phyloP scores from a whole-genome alignment of 2,329 filamentous ascomycete species.

The Aspergillus fischeri region DNA sequence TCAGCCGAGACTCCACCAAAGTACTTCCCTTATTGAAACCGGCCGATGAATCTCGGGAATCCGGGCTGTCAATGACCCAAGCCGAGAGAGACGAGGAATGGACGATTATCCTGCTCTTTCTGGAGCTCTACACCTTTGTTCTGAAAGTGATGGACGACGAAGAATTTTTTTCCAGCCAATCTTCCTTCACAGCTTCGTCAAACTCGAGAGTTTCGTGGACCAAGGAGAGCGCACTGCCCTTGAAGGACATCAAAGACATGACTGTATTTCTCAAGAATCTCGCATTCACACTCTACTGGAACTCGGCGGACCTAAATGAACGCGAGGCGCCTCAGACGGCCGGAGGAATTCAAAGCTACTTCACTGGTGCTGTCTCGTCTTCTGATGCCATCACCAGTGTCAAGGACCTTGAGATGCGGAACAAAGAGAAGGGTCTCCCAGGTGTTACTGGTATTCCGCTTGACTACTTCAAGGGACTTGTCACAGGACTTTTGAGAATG shows the following conservation, averaged over 20 bases:
- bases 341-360: constrained; percentile 46
- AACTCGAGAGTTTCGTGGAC: constrained; percentile 53
- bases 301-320: constrained; percentile 62
- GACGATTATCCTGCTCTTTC: constrained; percentile 82
- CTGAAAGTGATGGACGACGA: constrained; percentile 93
- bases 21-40: constrained; percentile 56
- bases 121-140: constrained; percentile 92
- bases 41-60: constrained; percentile 39
- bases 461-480: constrained; percentile 71
- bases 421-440: constrained; percentile 49
- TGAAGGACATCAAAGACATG: constrained; percentile 68
- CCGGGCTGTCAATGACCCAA: constrained; percentile 22
- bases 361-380: constrained; percentile 27
- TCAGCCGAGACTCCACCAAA: constrained; percentile 54
- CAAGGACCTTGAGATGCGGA: constrained; percentile 35
- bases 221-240: constrained; percentile 62
- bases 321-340: constrained; percentile 36
- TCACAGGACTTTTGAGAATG: constrained; percentile 77
- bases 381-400: constrained; percentile 22
- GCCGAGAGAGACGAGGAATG: constrained; percentile 64
- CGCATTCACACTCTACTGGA: constrained; percentile 83
- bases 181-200: constrained; percentile 40
- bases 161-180: constrained; percentile 72
- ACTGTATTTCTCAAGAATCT: constrained; percentile 86
- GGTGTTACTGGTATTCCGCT: constrained; percentile 70